phyloP scores from a whole-genome alignment of 2,329 filamentous ascomycete genomes.

The Chalaropsis ovoidea region DNA sequence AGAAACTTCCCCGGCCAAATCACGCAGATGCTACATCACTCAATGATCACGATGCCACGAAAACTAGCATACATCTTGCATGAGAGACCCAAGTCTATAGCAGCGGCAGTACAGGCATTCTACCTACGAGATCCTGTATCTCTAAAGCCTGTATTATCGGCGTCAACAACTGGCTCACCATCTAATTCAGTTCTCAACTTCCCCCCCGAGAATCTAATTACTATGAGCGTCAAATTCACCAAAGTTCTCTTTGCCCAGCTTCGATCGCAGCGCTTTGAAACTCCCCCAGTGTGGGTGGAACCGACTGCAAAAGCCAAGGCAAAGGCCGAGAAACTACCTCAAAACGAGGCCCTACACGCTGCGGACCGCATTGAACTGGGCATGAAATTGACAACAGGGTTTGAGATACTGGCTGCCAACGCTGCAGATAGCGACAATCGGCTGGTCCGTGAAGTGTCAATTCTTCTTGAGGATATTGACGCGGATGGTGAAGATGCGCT shows the following conservation, averaged over 20 bases:
- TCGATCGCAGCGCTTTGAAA: conserved; percentile 69
- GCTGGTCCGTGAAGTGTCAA: conserved; percentile 60
- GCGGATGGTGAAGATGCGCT: conserved; percentile 57
- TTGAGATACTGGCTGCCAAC: conserved; percentile 72
- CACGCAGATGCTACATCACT: conserved; percentile 61
- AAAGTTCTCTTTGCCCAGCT: conserved; percentile 85
- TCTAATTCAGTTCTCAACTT: conserved; percentile 49
- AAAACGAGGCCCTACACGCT: conserved; percentile 25
- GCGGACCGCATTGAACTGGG: conserved; percentile 52
- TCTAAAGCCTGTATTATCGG: conserved; percentile 55
- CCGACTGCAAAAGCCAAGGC: conserved; percentile 22
- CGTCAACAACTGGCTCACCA: conserved; percentile 27
- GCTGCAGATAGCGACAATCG: conserved; percentile 58
- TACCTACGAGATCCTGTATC: conserved; percentile 78
- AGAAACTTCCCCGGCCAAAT: conserved; percentile 75
- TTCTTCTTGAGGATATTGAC: conserved; percentile 65
- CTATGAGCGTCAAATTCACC: conserved; percentile 70
- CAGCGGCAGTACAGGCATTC: conserved; percentile 79
- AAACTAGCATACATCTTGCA: conserved; percentile 73
- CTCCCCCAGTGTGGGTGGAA: conserved; percentile 45
- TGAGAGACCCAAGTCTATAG: conserved; percentile 61
- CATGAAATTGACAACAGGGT: conserved; percentile 83
- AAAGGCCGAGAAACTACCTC: conserved; percentile 27
- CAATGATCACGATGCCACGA: conserved; percentile 64
- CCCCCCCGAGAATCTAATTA: conserved; percentile 67